These are phyloP conservation scores for Pyricularia sp. DNA, from an alignment of 2,329 filamentous ascomycete species.

Conservation along the genomic window DNA sequence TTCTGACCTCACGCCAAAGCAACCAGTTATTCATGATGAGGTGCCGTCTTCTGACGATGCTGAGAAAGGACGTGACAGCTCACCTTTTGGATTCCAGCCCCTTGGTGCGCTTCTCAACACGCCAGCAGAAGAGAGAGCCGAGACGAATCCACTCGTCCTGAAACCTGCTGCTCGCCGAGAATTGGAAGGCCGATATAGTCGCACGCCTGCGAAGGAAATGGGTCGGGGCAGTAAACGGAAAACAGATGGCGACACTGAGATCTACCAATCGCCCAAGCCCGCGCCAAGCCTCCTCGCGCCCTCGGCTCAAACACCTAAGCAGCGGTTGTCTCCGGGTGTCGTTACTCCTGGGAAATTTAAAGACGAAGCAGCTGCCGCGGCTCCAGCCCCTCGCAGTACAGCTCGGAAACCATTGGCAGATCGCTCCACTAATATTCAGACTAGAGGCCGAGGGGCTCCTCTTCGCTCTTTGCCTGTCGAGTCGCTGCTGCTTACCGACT, in stretches of 20 bases:
- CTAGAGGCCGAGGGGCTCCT: constrained; percentile 8
- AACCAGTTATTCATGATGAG: background rate
- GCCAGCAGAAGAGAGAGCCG: background rate
- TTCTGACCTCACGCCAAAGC: background rate
- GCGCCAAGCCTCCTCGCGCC: background rate
- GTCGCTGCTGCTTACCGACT: constrained; percentile 54
- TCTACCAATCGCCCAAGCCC: background rate
- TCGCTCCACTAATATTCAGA: background rate
- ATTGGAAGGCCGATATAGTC: background rate
- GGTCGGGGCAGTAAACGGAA: background rate
- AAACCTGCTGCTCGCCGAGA: background rate
- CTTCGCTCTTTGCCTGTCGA: constrained; percentile 45
- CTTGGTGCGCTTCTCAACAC: constrained; percentile 2
- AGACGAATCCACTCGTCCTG: background rate
- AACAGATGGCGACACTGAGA: background rate
- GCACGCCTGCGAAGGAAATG: background rate
- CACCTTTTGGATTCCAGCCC: background rate
- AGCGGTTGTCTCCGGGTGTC: background rate
- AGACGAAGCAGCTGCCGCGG: background rate
- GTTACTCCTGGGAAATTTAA: background rate
- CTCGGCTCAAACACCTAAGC: background rate
- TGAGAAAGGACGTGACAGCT: background rate
- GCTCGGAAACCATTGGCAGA: background rate
- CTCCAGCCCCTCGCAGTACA: background rate
- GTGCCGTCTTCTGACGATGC: background rate